Evolutionary conservation across 2,329 filamentous ascomycete genomes (phyloP).

Genomic region (Fusarium camptoceras): DNA sequence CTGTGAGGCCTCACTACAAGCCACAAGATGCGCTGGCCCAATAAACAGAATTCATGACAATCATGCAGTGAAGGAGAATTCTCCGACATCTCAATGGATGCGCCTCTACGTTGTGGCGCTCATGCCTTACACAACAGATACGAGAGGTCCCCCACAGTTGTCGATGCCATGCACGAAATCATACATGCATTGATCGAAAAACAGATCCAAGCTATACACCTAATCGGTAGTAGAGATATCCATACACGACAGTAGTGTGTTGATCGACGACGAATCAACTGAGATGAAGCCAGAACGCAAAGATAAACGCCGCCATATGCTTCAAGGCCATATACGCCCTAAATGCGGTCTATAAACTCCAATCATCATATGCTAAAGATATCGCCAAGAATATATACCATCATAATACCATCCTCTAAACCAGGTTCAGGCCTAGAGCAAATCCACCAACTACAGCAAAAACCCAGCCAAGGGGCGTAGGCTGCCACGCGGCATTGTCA

Average conservation of each 20-base stretch:
- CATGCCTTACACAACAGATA: background rate
- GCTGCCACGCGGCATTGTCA: constrained; percentile 37
- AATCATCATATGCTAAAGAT: constrained; percentile 21
- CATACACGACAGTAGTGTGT: background rate
- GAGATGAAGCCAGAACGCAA: background rate
- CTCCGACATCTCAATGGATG: background rate
- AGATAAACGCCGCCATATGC: constrained; percentile 36
- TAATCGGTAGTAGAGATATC: background rate
- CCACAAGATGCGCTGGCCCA: background rate
- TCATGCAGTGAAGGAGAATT: background rate
- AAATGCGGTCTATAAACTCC: constrained; percentile 30
- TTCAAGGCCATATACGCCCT: constrained; percentile 4
- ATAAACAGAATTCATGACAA: background rate
- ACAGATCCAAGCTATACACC: background rate
- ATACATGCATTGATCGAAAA: background rate
- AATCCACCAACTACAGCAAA: constrained; percentile 39
- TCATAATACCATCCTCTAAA: constrained; percentile 26
- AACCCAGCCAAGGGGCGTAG: constrained; percentile 30
- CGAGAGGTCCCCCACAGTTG: background rate
- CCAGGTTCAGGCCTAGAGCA: constrained; percentile 42
- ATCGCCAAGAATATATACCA: constrained; percentile 34
- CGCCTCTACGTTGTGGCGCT: background rate
- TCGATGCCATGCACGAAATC: background rate
- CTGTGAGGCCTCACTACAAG: background rate
- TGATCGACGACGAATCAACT: background rate